Conservation (phyloP, 2,329 filamentous ascomycete genomes). For the Cladosporium sp. region DNA sequence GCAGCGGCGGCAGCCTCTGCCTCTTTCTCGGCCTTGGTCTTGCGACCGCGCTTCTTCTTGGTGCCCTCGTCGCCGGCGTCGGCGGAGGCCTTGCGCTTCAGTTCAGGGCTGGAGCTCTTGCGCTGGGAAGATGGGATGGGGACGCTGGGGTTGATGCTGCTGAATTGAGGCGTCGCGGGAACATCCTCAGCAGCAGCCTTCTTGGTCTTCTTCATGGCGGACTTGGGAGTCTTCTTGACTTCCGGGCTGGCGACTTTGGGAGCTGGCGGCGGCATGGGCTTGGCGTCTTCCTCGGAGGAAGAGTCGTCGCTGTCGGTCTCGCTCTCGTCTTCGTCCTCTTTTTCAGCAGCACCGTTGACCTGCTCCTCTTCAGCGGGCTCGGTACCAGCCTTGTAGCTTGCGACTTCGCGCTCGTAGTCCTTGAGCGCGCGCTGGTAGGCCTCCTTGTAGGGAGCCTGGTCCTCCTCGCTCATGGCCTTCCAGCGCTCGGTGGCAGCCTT, state of each 20-base stretch:
- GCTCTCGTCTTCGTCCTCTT: constrained; percentile 19
- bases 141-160: constrained; percentile 20
- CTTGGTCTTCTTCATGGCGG: constrained; percentile 26
- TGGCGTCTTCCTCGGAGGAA: constrained; percentile 30
- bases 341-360: constrained; percentile 29
- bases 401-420: constrained; percentile 52
- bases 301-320: constrained; percentile 22
- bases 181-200: constrained; percentile 20
- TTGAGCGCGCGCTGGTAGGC: constrained; percentile 55
- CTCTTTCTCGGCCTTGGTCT: constrained; percentile 27
- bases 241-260: constrained; percentile 24
- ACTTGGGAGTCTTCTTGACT: constrained; percentile 31
- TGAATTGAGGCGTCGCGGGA: constrained; percentile 19
- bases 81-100: constrained; percentile 27
- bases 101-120: constrained; percentile 20
- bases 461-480: constrained; percentile 67
- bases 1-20: constrained; percentile 16
- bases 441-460: constrained; percentile 64
- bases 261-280: constrained; percentile 29
- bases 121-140: constrained; percentile 18
- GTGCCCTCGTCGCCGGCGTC: constrained; percentile 18
- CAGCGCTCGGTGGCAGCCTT: constrained; percentile 83
- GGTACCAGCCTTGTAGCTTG: constrained; percentile 50
- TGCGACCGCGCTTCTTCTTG: constrained; percentile 32
- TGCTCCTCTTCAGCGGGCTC: constrained; percentile 31